Base-by-base conservation (phyloP, 306 rosid species). In the Senna tora region DNA sequence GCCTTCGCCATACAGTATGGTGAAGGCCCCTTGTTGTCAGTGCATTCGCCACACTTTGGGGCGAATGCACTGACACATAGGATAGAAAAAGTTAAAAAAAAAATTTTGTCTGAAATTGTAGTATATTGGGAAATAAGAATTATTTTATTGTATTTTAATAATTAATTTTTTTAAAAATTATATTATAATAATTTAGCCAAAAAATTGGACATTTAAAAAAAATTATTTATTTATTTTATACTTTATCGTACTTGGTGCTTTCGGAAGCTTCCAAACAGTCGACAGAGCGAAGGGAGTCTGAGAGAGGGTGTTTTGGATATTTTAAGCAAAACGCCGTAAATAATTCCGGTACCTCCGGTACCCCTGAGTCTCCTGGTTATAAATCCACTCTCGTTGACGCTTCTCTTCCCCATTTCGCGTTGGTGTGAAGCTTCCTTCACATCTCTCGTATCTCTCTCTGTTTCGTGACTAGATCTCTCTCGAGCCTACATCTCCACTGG, bases 401-500 rank as follows among this genome's bases (percentile, higher is more conserved):
- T 51, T 39, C 73, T 56, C 11, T 0, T 16, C 45, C 38, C 68
- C 76, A 70, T 73, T 67, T 22, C 78, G 86, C 87, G 85, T 81
- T 77, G 57, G 14, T 75, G 39, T 73, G n/a, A 77, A 84, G 87
- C 88, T 66, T 71, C 28, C 14, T 30, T 71, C 65, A 6, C 20
- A 15, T 16, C 38, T 42, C 59, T 65, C 49, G 3, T 47, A 54
- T 57, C 72, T 46, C 62, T 49, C 65, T 32, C 62, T 69, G 22
- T 2, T 62, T 41, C n/a, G n/a, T n/a, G n/a, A n/a, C 30, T 25
- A 25, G 30, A 25, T 25, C 88, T 59, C 65, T 61, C 82, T 69
- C 41, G 59, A n/a, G 54, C 69, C 80, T 65, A 70, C 77, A 60
- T 82, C 77, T 75, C 69, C 74, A 25, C 83, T 83, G 97, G 95